Evolutionary conservation across 441 rosid genomes (phyloP), one percentile per base, ranked within the genome.

Genomic region (Populus hybrid): DNA sequence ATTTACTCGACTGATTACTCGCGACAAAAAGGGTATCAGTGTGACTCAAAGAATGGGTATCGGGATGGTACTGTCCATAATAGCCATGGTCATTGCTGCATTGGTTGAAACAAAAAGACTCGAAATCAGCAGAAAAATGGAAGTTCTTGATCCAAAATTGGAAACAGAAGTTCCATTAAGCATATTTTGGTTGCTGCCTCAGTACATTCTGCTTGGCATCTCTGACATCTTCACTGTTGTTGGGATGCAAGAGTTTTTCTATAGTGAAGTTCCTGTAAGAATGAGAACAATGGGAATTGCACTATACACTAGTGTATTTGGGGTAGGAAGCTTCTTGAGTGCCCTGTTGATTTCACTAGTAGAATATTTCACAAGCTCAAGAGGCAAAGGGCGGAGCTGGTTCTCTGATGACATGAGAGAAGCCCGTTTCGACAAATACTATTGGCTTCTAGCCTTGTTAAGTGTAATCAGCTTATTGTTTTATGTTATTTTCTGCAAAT

Each of bases 271-370:
- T 21, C 99, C 99, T 1, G 84, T 82, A 0, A 84, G 87, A 73
- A 95, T 95, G 99, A 83, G 91, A 77, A 91, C 98, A 0, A 90
- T 93, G 97, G 99, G 95, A 6, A 93, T 95, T 75, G 98, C 99
- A 0, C 76, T 95, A 9, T 91, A 92, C 75, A 93, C 95, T 0
- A 93, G 98, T 61, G 99, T 95, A 20, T 95, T 93, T 26, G 99
- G 99, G 6, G 94, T 93, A 1, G 99, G 99, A 70, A 90, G 99
- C 79, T 93, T 93, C 73, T 35, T 90, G 83, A 91, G 98, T 77
- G 97, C 99, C 18, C 73, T 90, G 24, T 45, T 92, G 87, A 95
- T 93, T 18, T n/a, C n/a, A n/a, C n/a, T n/a, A n/a, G n/a, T n/a
- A n/a, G n/a, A n/a, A n/a, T n/a, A n/a, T n/a, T n/a, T n/a, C n/a